Evolutionary conservation across 2,329 filamentous ascomycete species (phyloP).

Genomic region (Uncinocarpus reesii): DNA sequence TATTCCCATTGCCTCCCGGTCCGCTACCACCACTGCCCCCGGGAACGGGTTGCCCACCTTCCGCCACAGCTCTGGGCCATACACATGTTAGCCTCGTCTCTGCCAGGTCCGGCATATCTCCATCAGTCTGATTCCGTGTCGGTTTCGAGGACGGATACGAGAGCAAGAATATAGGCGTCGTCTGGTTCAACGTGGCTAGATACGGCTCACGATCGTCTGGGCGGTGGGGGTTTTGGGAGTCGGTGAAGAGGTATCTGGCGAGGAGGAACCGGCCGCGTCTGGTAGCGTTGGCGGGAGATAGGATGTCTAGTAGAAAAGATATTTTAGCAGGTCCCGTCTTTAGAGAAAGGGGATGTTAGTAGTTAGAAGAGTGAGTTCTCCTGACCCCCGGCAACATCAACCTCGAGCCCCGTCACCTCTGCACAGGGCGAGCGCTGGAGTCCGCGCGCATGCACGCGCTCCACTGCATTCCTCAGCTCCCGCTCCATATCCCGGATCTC

Average conservation of each 20-base stretch:
- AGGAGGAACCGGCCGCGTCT: not conserved
- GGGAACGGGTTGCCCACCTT: not conserved
- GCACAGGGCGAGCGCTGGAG: constrained; percentile 4
- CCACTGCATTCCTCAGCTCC: constrained; percentile 1
- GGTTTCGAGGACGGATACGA: constrained; percentile 2
- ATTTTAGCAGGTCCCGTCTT: too few species aligned
- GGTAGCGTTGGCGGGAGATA: not conserved
- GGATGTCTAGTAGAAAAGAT: constrained; percentile 6
- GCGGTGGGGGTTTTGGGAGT: not conserved
- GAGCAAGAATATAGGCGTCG: constrained; percentile 8
- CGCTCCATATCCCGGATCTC: not conserved
- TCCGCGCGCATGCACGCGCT: not conserved
- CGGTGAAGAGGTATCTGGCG: constrained; percentile 8
- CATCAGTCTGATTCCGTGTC: not conserved
- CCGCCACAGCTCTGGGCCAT: not conserved
- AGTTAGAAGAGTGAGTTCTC: too few species aligned
- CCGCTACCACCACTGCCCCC: not conserved
- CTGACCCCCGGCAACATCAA: constrained; percentile 1
- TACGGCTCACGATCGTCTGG: constrained; percentile 1
- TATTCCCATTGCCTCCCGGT: not conserved
- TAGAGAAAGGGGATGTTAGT: too few species aligned
- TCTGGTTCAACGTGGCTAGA: not conserved
- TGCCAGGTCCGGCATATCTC: constrained; percentile 4
- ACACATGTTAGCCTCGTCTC: constrained; percentile 10
- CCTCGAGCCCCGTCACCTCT: not conserved